These are phyloP conservation scores for Penicillium goetzii DNA, from an alignment of 495 filamentous ascomycete genomes.

Conservation along the genomic window DNA sequence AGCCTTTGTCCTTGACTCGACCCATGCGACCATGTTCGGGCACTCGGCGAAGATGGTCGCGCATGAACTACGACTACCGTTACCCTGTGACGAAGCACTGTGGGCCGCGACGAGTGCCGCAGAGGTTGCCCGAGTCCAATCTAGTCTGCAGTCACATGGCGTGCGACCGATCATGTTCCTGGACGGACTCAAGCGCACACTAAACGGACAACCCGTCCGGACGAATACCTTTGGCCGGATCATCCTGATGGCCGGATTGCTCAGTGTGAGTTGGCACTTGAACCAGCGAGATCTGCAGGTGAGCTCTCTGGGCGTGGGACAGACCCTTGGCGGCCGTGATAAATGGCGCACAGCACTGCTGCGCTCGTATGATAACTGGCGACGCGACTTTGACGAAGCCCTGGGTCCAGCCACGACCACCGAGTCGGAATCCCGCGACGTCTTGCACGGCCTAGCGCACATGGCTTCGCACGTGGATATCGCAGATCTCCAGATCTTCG, in stretches of 20 bases:
- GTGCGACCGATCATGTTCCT: slow-evolving; percentile 87
- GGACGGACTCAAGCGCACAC: slow-evolving; percentile 86
- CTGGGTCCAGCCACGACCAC: slow-evolving; percentile 54
- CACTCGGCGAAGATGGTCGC: slow-evolving; percentile 97
- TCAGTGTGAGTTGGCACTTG: slow-evolving; percentile 97
- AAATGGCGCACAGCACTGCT: slow-evolving; percentile 91
- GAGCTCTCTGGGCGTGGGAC: slow-evolving; percentile 77
- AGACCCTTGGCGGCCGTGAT: slow-evolving; percentile 84
- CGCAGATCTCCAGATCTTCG: slow-evolving; percentile 96
- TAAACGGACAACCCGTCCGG: slow-evolving; percentile 83
- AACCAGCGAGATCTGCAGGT: slow-evolving; percentile 96
- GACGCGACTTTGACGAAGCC: slow-evolving; percentile 86
- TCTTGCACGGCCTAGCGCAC: slow-evolving; percentile 90
- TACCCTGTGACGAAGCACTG: slow-evolving; percentile 91
- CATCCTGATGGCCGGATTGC: slow-evolving; percentile 90
- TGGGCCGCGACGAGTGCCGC: slow-evolving; percentile 91
- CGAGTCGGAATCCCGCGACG: slow-evolving; percentile 71
- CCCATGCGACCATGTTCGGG: slow-evolving; percentile 97
- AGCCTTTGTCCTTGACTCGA: slow-evolving; percentile 93
- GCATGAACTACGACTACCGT: slow-evolving; percentile 88
- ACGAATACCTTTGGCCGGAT: slow-evolving; percentile 96
- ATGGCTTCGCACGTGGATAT: slow-evolving; percentile 99
- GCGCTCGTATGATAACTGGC: slow-evolving; percentile 93
- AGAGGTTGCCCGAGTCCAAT: slow-evolving; percentile 87
- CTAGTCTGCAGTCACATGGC: slow-evolving; percentile 78